Evolutionary conservation across 352 stramenopile species (phyloP).

Genomic region (Phytophthora pisi): DNA sequence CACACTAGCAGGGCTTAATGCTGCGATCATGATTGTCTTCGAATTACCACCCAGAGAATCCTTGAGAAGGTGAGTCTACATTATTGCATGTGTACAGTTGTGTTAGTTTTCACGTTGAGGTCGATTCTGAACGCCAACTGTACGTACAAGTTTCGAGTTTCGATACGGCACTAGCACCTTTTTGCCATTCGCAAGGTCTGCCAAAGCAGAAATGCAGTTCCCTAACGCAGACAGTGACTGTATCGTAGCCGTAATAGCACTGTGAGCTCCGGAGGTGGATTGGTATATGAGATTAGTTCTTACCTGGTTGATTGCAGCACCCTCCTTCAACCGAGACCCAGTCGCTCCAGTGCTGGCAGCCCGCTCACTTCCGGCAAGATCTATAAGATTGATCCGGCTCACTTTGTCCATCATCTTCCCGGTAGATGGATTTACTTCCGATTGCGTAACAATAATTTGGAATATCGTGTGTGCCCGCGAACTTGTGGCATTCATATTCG

Average conservation of each 20-base stretch:
- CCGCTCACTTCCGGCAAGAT: conserved; percentile 92
- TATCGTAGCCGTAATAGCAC: conserved; percentile 6
- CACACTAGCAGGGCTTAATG: conserved; percentile 84
- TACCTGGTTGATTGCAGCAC: conserved; percentile 93
- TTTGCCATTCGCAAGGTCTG: conserved; percentile 86
- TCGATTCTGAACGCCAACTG: background rate
- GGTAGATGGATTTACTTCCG: conserved; percentile 66
- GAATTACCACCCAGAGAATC: conserved; percentile 88
- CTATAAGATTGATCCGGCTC: conserved; percentile 89
- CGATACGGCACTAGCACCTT: conserved; percentile 90
- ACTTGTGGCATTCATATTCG: conserved; percentile 89
- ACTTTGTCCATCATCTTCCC: conserved; percentile 87
- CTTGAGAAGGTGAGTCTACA: conserved; percentile 83
- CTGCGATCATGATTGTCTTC: conserved; percentile 93
- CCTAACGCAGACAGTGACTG: conserved; percentile 89
- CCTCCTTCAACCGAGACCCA: conserved; percentile 90
- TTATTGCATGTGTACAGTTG: background rate
- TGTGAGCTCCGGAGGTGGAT: background rate
- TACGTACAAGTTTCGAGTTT: conserved; percentile 90
- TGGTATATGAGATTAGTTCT: background rate
- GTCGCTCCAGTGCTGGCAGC: conserved; percentile 90
- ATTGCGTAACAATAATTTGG: conserved; percentile 86
- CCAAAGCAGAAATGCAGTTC: conserved; percentile 93
- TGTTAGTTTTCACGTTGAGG: background rate
- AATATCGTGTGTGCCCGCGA: conserved; percentile 86